Base-by-base conservation (phyloP, 73 alveolate genomes). In the Symbiodinium natans region DNA sequence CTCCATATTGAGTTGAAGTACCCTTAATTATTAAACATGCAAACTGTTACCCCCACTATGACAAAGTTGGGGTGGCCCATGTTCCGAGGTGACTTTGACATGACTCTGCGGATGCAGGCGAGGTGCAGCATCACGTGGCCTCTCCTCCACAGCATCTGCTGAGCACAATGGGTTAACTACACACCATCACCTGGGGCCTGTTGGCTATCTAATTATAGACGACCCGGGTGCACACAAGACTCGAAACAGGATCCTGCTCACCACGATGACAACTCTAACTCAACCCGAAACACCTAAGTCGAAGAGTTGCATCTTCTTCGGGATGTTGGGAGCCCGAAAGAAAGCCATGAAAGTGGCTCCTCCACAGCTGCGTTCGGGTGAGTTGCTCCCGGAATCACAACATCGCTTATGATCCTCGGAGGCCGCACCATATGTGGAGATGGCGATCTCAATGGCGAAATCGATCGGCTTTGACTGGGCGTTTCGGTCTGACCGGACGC, bases 401-500 rank as follows among this genome's bases (percentile, higher is more conserved):
- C 38, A 36, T 63, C 80, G 80, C 40, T 63, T 31, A 63, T 63
- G 80, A 63, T 63, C 36, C 80, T 63, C 36, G 80, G 80, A 23
- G 38, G 36, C 80, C 27, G 80, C 13, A 36, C 9, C 19, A 23
- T 63, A 23, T 36, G 36, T 29, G 36, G 31, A 29, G 38, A 23
- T 63, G 80, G 80, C 80, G 80, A 63, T 63, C 80, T 63, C 19
- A 63, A n/a, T 36, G 80, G 80, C 80, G 80, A 63, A n/a, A 63
- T 63, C 3, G 80, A 63, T 63, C 80, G 80, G 80, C 80, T 63
- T 1, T 36, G 38, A n/a, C 80, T 63, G 17, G 80, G 80, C 80
- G 80, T 63, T 36, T 63, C 80, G 29, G 80, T 29, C 36, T 23
- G 80, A 1, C 80, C 80, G 17, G 80, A 63, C 2, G 80, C 34